Conservation (phyloP, 495 filamentous ascomycete genomes). For the Apodospora peruviana region DNA sequence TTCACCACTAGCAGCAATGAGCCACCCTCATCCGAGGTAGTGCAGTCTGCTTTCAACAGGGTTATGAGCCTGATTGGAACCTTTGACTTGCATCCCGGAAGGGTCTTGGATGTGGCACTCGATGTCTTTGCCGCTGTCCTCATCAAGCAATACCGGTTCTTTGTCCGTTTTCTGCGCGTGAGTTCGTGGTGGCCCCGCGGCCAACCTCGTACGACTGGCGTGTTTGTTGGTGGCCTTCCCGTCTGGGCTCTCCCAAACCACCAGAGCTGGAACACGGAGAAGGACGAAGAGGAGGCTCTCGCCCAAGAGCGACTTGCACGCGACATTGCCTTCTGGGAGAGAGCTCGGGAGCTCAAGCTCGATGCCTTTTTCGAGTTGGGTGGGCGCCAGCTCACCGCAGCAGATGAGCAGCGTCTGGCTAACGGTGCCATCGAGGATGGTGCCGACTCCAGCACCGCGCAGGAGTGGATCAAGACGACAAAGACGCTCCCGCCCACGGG, state of each 20-base stretch:
- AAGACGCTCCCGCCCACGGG: constrained; percentile 76
- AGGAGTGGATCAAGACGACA: constrained; percentile 70
- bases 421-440: constrained; percentile 35
- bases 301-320: constrained; percentile 51
- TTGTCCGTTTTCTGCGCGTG: constrained; percentile 79
- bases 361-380: constrained; percentile 84
- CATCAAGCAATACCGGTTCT: constrained; percentile 67
- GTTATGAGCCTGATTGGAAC: constrained; percentile 67
- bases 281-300: constrained; percentile 57
- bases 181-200: constrained; percentile 97
- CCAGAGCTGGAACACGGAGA: constrained; percentile 46
- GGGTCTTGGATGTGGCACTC: constrained; percentile 82
- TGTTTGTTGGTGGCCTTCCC: constrained; percentile 55
- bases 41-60: constrained; percentile 45
- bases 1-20: constrained; percentile 53
- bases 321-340: constrained; percentile 75
- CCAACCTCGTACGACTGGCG: constrained; percentile 24
- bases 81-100: constrained; percentile 63
- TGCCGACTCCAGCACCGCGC: constrained; percentile 46
- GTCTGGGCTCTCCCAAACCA: constrained; percentile 75
- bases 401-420: constrained; percentile 41
- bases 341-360: constrained; percentile 68
- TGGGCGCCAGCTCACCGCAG: constrained; percentile 49
- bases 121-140: constrained; percentile 40
- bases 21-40: constrained; percentile 36